Evolutionary conservation across 768 basidiomycete species (phyloP).

Genomic region (Porpolomopsis calyptriformis): DNA sequence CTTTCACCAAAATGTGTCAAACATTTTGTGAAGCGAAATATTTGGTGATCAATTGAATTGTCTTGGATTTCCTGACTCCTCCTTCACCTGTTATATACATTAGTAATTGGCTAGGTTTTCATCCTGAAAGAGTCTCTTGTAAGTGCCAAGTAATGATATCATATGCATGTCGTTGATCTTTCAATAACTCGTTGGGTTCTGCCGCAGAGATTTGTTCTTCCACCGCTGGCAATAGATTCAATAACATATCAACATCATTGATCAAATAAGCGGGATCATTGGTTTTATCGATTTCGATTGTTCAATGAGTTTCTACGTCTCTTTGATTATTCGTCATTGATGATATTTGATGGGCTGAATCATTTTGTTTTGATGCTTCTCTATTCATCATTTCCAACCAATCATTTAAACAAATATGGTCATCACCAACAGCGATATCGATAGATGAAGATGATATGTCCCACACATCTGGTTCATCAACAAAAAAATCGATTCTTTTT

Average conservation of each 20-base stretch:
- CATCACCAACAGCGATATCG: no score
- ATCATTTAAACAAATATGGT: no score
- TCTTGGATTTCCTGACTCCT: constrained; percentile 33
- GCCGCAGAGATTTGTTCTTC: not conserved
- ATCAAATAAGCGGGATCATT: no score
- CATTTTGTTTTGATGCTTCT: no score
- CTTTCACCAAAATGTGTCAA: not conserved
- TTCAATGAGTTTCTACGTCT: no score
- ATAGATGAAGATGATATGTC: no score
- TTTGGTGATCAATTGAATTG: constrained; percentile 29
- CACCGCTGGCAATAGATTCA: not conserved
- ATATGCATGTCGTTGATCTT: constrained; percentile 26
- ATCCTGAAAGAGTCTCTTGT: constrained; percentile 10
- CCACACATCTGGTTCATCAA: not conserved
- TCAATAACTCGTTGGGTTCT: not conserved
- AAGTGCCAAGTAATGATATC: constrained; percentile 27
- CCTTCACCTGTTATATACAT: constrained; percentile 34
- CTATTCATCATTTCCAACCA: no score
- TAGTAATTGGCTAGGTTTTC: constrained; percentile 18
- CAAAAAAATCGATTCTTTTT: not conserved
- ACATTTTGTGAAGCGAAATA: constrained; percentile 16
- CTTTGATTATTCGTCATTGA: no score
- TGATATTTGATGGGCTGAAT: no score
- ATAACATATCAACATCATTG: not conserved
- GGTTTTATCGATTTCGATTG: no score